Evolutionary conservation across 2,329 filamentous ascomycete species (phyloP), one percentile per base, ranked within the genome.

Genomic region (Fusarium sp.): DNA sequence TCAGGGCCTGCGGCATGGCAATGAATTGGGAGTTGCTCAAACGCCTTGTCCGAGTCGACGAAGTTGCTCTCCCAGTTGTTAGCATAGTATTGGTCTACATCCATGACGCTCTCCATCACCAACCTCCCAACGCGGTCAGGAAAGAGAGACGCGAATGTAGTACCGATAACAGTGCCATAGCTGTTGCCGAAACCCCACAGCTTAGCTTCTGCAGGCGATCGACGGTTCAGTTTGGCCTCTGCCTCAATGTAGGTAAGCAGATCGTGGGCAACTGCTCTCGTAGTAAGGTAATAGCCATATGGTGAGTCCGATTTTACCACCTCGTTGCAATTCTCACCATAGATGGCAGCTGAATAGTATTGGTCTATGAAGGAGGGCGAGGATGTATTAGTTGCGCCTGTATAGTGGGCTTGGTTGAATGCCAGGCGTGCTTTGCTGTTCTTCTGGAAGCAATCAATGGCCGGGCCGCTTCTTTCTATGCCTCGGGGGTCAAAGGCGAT

Each of bases 91-190:
- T 14, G 6, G 15, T 54, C 51, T 4, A 18, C 15, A 0, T 47
- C 33, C 10, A 54, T 10, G 13, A 54, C 7, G 8, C 41, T 33
- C 9, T 54, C 51, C 60, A 73, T 51, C 3, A 72, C 33, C 11
- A 74, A 25, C 20, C 66, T 43, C 2, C 33, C 67, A 10, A 74
- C 39, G 0, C 62, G 64, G 2, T 68, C 51, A 2, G 72, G 72
- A 25, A 70, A 73, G 61, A 74, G 64, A 5, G 69, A 56, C 0
- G 69, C 67, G 15, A 66, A 56, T 5, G 63, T 58, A n/a, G 63
- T 54, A 1, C 69, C 70, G 2, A 74, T 36, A 9, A 66, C 35
- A 3, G 67, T 70, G 2, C 69, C 67, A n/a, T 72, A 71, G 3
- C 50, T 53, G 23, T n/a, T 14, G 2, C 31, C 50, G 5, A 29